Conservation (phyloP, 2,329 filamentous ascomycete genomes). For the Escovopsis weberi region DNA sequence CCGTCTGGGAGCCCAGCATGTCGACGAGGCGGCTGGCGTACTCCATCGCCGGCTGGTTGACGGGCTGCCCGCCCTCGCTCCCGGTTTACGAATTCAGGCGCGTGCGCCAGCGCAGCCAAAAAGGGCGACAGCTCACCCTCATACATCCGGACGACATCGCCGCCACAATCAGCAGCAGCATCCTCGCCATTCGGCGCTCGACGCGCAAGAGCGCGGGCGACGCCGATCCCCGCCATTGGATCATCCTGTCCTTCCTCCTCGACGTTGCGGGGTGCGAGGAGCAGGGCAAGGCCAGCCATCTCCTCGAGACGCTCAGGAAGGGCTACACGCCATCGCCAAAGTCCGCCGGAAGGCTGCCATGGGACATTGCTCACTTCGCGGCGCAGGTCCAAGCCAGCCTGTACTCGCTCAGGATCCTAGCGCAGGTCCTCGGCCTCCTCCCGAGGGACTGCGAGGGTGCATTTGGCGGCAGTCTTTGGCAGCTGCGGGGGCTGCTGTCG, state of each 20-base stretch:
- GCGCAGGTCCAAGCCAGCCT: conserved; percentile 45
- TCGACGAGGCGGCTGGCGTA: conserved; percentile 39
- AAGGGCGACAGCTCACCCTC: conserved; percentile 13
- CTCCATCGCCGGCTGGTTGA: conserved; percentile 24
- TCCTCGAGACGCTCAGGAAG: conserved; percentile 11
- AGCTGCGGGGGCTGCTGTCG: conserved; percentile 10
- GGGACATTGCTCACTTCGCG: conserved; percentile 46
- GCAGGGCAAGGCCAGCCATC: conserved; percentile 14
- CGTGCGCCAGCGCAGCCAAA: conserved; percentile 16
- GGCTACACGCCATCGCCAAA: not conserved
- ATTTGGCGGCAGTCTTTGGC: not conserved
- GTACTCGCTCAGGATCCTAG: conserved; percentile 44
- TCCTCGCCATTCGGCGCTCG: conserved; percentile 8
- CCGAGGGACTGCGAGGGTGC: not conserved
- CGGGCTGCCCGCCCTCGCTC: conserved; percentile 5
- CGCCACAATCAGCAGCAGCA: conserved; percentile 8
- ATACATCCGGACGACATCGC: conserved; percentile 5
- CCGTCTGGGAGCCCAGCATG: conserved; percentile 41
- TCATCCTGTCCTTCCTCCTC: conserved; percentile 13
- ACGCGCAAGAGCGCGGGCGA: not conserved
- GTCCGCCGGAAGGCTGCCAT: conserved; percentile 17
- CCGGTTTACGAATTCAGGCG: conserved; percentile 23
- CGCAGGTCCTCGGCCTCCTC: conserved; percentile 18
- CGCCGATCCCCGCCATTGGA: conserved; percentile 10
- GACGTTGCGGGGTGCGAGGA: conserved; percentile 16